Conservation (phyloP, 345 rosid species). For the Carallia pectinifolia region DNA sequence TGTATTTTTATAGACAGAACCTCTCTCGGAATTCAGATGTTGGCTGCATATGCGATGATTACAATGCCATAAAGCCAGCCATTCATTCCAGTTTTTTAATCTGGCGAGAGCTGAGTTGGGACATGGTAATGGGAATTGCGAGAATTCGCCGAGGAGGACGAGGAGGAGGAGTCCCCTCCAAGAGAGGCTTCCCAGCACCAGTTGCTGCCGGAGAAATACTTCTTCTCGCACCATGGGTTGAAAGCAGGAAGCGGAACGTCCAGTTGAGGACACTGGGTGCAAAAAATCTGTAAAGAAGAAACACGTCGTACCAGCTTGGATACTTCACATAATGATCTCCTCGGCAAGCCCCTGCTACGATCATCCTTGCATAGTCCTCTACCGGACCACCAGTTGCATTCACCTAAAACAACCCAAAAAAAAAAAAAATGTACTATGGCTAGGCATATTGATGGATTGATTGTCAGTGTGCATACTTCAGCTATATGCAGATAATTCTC, state of each 20-base stretch:
- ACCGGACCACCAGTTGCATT: slow-evolving; percentile 48
- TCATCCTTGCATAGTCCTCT: slow-evolving; percentile 70
- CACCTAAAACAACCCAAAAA: slow-evolving; percentile 33
- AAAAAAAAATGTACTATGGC: no score
- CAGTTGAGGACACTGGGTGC: slow-evolving; percentile 66
- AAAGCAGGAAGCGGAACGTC: slow-evolving; percentile 58
- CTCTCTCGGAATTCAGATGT: not conserved
- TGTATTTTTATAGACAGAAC: not conserved
- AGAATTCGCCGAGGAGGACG: slow-evolving; percentile 39
- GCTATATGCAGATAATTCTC: no score
- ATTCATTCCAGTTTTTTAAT: slow-evolving; percentile 18
- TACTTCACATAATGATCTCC: slow-evolving; percentile 67
- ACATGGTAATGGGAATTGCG: slow-evolving; percentile 12
- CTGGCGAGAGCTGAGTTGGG: slow-evolving; percentile 3
- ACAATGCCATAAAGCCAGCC: not conserved
- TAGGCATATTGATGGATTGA: no score
- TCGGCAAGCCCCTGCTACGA: slow-evolving; percentile 76
- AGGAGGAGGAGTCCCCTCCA: slow-evolving; percentile 49
- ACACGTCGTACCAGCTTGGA: slow-evolving; percentile 82
- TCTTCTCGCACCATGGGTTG: slow-evolving; percentile 46
- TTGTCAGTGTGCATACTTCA: no score
- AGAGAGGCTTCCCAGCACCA: slow-evolving; percentile 42
- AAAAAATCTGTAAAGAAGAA: slow-evolving; percentile 66
- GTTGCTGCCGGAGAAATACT: slow-evolving; percentile 32
- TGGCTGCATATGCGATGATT: not conserved